Evolutionary conservation across 2,329 filamentous ascomycete genomes (phyloP).

Genomic region (Xylariaceae sp.): DNA sequence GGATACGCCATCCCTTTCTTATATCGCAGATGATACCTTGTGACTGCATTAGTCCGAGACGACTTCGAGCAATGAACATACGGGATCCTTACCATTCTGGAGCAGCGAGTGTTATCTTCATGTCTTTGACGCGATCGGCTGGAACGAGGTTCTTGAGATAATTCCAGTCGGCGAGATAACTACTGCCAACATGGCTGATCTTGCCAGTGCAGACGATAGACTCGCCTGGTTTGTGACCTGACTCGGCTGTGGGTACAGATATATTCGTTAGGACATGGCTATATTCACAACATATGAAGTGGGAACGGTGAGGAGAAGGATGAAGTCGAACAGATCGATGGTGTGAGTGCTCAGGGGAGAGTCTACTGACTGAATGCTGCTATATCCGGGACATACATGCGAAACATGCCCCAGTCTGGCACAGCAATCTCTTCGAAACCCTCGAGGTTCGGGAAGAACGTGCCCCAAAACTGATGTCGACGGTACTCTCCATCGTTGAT

Average conservation of each 20-base stretch:
- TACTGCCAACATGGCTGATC: constrained; percentile 42
- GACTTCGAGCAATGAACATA: background rate
- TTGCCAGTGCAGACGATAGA: constrained; percentile 43
- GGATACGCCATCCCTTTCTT: constrained; percentile 53
- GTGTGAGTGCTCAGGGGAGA: background rate
- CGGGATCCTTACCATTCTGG: constrained; percentile 38
- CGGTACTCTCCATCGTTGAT: constrained; percentile 45
- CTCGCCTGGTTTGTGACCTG: constrained; percentile 43
- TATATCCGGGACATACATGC: constrained; percentile 48
- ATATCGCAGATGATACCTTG: constrained; percentile 49
- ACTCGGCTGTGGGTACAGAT: constrained; percentile 32
- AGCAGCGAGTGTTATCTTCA: constrained; percentile 50
- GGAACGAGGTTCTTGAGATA: constrained; percentile 45
- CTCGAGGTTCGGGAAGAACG: constrained; percentile 40
- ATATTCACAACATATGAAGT: background rate
- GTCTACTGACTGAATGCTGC: constrained; percentile 37
- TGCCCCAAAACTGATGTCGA: constrained; percentile 47
- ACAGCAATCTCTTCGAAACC: constrained; percentile 43
- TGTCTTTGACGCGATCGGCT: constrained; percentile 54
- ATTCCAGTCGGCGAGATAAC: constrained; percentile 40
- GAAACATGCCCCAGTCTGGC: constrained; percentile 47
- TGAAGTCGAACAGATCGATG: background rate
- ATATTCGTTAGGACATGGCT: constrained; percentile 1
- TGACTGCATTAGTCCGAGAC: background rate
- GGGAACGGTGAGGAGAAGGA: background rate